Percentiles rank a stretch among this genome's conserved stretches.
Conservation (phyloP, 345 rosid species). For the Diplotaxis tenuifolia region DNA sequence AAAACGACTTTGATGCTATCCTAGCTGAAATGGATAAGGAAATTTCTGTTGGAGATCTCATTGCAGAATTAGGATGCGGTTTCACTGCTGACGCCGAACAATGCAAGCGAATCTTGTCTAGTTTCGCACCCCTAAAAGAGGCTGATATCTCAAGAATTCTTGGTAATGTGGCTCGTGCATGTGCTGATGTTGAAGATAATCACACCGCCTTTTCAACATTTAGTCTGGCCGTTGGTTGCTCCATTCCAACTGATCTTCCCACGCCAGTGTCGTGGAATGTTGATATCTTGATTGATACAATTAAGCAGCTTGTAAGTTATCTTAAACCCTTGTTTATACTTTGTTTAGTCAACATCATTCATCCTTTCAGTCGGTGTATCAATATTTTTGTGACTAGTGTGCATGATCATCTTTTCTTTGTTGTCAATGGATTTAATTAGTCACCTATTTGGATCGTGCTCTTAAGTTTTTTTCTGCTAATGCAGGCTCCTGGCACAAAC, state of each 20-base stretch:
- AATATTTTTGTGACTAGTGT: background rate
- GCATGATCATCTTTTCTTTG: background rate
- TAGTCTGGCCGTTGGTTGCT: constrained; percentile 64
- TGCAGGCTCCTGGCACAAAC: constrained; percentile 85
- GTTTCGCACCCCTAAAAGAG: constrained; percentile 70
- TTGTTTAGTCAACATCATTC: background rate
- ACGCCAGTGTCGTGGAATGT: constrained; percentile 62
- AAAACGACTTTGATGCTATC: constrained; percentile 68
- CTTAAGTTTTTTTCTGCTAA: background rate
- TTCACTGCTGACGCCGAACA: constrained; percentile 67
- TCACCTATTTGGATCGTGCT: background rate
- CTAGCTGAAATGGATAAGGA: constrained; percentile 87
- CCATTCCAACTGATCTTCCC: constrained; percentile 42
- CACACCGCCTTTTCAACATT: constrained; percentile 64
- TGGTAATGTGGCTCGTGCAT: constrained; percentile 53
- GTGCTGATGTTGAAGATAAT: constrained; percentile 32
- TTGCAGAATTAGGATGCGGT: constrained; percentile 88
- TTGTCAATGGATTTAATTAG: background rate
- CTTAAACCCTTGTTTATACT: background rate
- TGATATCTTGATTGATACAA: constrained; percentile 67
- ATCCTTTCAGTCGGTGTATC: background rate
- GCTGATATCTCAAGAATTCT: constrained; percentile 65
- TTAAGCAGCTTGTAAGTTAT: constrained; percentile 71
- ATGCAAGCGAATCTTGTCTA: constrained; percentile 74
- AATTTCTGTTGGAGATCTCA: constrained; percentile 64